Percentiles rank a stretch among this genome's conserved stretches.
These are phyloP conservation scores for Leishmania aethiopica DNA, from an alignment of 208 protist genomes.

Conservation along the genomic window DNA sequence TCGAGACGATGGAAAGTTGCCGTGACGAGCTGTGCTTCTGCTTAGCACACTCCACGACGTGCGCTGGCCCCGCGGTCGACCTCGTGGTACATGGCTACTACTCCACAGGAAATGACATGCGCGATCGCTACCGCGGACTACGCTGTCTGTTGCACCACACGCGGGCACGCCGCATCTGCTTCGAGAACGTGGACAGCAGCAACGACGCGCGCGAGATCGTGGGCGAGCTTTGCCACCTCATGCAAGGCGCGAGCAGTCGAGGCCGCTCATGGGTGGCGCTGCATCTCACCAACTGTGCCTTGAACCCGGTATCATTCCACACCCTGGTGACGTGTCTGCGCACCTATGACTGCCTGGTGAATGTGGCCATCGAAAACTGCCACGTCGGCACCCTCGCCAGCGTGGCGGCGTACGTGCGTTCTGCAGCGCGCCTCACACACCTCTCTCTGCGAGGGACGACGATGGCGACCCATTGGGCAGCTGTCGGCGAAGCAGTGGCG, in stretches of 20 bases:
- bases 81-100: conserved; percentile 55
- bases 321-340: conserved; percentile 23
- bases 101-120: conserved; percentile 39
- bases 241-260: conserved; percentile 7
- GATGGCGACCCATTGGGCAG: conserved; percentile 36
- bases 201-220: conserved; percentile 53
- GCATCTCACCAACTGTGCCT: conserved; percentile 27
- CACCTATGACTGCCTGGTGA: conserved; percentile 36
- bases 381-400: conserved; percentile 28
- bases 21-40: conserved; percentile 71
- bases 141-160: conserved; percentile 67
- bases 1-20: conserved; percentile 29
- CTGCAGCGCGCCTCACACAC: conserved; percentile 27
- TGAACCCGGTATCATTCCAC: conserved; percentile 23
- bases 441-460: conserved; percentile 59
- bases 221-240: conserved; percentile 36
- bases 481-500: conserved; percentile 39
- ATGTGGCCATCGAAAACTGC: conserved; percentile 53
- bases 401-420: conserved; percentile 36
- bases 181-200: conserved; percentile 35
- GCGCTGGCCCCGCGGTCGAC: conserved; percentile 36
- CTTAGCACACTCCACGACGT: conserved; percentile 56
- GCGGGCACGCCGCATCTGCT: conserved; percentile 34
- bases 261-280: conserved; percentile 18
- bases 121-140: conserved; percentile 44